Evolutionary conservation across 2,329 filamentous ascomycete genomes (phyloP).

Genomic region (Aspergillus transmontanensis): DNA sequence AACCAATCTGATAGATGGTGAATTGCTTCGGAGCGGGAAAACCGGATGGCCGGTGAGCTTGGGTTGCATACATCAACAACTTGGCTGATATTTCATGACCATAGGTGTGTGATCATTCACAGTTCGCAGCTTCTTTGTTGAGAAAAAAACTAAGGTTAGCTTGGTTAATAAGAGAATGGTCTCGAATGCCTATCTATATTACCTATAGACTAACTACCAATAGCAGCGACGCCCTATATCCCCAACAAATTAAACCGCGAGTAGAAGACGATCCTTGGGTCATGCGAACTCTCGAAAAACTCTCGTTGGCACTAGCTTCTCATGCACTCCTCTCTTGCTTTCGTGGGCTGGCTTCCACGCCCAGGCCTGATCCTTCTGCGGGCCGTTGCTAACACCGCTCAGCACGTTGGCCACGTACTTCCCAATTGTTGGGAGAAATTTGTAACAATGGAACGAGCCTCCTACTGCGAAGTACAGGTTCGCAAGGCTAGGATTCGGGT

Average conservation of each 20-base stretch:
- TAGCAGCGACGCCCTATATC: background rate
- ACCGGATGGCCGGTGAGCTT: background rate
- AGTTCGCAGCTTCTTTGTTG: background rate
- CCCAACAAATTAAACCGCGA: background rate
- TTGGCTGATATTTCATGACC: background rate
- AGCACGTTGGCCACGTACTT: constrained; percentile 52
- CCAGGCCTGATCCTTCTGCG: constrained; percentile 36
- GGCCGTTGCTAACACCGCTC: constrained; percentile 46
- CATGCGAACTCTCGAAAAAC: constrained; percentile 26
- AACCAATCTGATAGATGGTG: background rate
- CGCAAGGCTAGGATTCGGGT: constrained; percentile 51
- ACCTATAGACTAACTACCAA: background rate
- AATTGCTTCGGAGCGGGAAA: background rate
- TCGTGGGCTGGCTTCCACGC: constrained; percentile 21
- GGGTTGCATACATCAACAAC: background rate
- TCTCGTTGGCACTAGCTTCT: constrained; percentile 28
- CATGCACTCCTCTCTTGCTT: constrained; percentile 30
- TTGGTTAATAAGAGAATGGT: background rate
- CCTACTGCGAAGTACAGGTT: constrained; percentile 64
- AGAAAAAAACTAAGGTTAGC: background rate
- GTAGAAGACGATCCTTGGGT: background rate
- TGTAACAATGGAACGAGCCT: constrained; percentile 67
- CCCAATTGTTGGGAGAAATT: constrained; percentile 66
- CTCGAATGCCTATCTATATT: background rate
- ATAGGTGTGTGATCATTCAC: background rate